These are phyloP conservation scores for Diplotaxis tenuifolia DNA, from an alignment of 345 rosid genomes.

Conservation along the genomic window DNA sequence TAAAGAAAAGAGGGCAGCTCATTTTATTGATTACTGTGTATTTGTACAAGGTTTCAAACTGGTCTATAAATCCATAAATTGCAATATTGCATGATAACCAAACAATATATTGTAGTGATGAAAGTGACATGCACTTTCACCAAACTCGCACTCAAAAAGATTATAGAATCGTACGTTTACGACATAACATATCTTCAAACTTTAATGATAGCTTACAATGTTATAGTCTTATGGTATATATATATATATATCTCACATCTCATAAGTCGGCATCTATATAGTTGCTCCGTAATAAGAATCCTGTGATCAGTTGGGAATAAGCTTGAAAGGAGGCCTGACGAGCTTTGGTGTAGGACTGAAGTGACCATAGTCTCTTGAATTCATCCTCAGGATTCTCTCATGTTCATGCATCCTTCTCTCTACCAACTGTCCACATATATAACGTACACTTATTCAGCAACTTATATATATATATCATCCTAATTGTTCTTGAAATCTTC, in stretches of 20 bases:
- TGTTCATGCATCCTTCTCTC: conserved; percentile 48
- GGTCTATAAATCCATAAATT: conserved; percentile 59
- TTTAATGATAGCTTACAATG: conserved; percentile 4
- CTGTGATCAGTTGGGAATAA: conserved; percentile 66
- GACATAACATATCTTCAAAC: conserved; percentile 12
- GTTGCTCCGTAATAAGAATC: conserved; percentile 14
- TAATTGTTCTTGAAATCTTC: background rate
- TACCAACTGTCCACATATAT: conserved; percentile 17
- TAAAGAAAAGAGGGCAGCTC: background rate
- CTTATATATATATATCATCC: background rate
- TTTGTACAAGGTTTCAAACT: conserved; percentile 70
- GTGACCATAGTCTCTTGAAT: conserved; percentile 69
- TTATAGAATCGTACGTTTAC: background rate
- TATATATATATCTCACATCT: conserved; percentile 17
- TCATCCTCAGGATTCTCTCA: conserved; percentile 62
- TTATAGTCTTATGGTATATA: background rate
- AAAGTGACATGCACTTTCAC: conserved; percentile 4
- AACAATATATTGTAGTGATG: conserved; percentile 3
- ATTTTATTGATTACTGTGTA: background rate
- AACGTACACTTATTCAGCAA: conserved; percentile 1
- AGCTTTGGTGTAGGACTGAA: conserved; percentile 69
- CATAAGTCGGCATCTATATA: conserved; percentile 18
- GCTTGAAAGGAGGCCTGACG: conserved; percentile 89
- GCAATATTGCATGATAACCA: background rate
- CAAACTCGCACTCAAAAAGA: conserved; percentile 6